phyloP scores from a whole-genome alignment of 2,329 filamentous ascomycete species.

The Rhytidhysteron rufulum region DNA sequence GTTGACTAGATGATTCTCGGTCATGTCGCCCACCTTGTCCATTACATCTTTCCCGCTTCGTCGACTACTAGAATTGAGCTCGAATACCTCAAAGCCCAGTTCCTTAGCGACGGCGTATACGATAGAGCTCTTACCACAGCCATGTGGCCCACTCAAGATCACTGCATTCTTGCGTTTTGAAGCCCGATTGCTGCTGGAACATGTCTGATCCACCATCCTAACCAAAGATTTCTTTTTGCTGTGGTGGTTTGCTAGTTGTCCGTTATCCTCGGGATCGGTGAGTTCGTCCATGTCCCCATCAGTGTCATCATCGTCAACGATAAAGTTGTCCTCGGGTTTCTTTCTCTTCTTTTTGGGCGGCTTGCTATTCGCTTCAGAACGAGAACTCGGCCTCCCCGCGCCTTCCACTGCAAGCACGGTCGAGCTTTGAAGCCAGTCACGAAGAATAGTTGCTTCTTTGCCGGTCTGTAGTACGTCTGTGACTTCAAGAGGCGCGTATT shows the following conservation, averaged over 20 bases:
- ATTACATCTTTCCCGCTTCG: conserved; percentile 85
- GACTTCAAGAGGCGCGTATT: conserved; percentile 72
- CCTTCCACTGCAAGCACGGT: conserved; percentile 74
- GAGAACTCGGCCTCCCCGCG: conserved; percentile 19
- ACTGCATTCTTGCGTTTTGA: conserved; percentile 63
- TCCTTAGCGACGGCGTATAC: conserved; percentile 91
- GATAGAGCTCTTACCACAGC: conserved; percentile 89
- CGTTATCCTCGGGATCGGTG: conserved; percentile 53
- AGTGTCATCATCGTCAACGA: conserved; percentile 29
- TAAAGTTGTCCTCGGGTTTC: conserved; percentile 43
- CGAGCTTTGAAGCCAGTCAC: conserved; percentile 75
- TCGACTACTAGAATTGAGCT: conserved; percentile 81
- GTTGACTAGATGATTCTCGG: conserved; percentile 84
- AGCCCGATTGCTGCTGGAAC: conserved; percentile 24
- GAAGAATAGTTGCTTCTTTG: conserved; percentile 65
- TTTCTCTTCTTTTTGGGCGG: conserved; percentile 58
- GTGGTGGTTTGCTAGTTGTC: conserved; percentile 3
- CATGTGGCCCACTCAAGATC: conserved; percentile 83
- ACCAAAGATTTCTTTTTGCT: conserved; percentile 38
- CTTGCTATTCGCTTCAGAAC: conserved; percentile 16
- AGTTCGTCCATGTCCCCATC: conserved; percentile 58
- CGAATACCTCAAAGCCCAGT: conserved; percentile 88
- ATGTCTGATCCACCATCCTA: conserved; percentile 23
- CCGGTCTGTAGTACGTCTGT: conserved; percentile 72
- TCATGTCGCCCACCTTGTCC: conserved; percentile 95